A percentile compares a stretch with the other conserved stretches of the same genome.
Conservation (phyloP, 2,329 filamentous ascomycete genomes). For the Botrytis porri region DNA sequence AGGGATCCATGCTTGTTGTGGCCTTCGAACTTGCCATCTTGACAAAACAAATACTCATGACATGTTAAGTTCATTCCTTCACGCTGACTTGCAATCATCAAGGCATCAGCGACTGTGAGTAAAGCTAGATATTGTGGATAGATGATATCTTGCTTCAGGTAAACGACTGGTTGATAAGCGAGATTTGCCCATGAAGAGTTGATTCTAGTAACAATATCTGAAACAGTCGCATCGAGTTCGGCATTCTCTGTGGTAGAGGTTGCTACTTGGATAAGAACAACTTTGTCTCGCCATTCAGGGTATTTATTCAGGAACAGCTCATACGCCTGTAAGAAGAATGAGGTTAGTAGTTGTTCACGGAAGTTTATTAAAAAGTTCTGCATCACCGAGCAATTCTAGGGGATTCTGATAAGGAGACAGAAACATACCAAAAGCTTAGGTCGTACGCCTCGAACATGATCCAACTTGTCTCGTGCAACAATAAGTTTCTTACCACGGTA, state of each 20-base stretch:
- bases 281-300: slow-evolving; percentile 82
- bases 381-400: neutral
- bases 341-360: neutral
- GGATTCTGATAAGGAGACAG: neutral
- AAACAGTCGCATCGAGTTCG: slow-evolving; percentile 83
- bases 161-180: slow-evolving; percentile 88
- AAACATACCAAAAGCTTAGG: slow-evolving; percentile 70
- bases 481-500: slow-evolving; percentile 89
- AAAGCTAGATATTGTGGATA: slow-evolving; percentile 92
- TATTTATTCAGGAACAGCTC: slow-evolving; percentile 94
- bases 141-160: slow-evolving; percentile 90
- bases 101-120: slow-evolving; percentile 80
- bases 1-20: slow-evolving; percentile 82
- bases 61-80: slow-evolving; percentile 97
- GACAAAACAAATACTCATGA: slow-evolving; percentile 90
- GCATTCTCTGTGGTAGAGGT: slow-evolving; percentile 85
- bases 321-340: slow-evolving; percentile 50
- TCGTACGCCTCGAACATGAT: slow-evolving; percentile 85
- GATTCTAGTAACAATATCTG: slow-evolving; percentile 90
- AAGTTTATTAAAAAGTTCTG: neutral
- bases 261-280: slow-evolving; percentile 90
- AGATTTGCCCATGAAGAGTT: slow-evolving; percentile 89
- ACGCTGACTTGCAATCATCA: slow-evolving; percentile 93
- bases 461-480: slow-evolving; percentile 90
- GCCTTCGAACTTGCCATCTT: slow-evolving; percentile 70